Evolutionary conservation across 2,329 filamentous ascomycete species (phyloP).

Genomic region (Colletotrichum somersetense): DNA sequence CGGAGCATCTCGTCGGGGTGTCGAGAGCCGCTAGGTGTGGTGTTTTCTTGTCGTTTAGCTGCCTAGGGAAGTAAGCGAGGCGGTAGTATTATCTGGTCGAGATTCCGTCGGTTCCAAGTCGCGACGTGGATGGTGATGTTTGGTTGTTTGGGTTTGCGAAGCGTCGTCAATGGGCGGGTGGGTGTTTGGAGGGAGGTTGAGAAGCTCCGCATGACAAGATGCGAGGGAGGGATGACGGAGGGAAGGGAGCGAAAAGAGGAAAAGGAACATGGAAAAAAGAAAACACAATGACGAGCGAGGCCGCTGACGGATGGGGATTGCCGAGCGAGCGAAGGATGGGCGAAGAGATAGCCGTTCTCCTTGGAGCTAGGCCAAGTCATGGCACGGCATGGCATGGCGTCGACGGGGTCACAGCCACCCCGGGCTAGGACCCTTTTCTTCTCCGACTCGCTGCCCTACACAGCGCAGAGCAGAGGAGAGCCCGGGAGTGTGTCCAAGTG

Average conservation of each 20-base stretch:
- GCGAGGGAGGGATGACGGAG: not conserved
- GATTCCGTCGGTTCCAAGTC: not conserved
- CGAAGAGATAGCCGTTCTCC: not conserved
- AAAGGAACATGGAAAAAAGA: not conserved
- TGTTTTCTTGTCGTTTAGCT: not conserved
- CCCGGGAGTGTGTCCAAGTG: slow-evolving; percentile 3
- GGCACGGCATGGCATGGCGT: not conserved
- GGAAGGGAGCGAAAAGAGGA: not conserved
- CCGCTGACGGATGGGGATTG: slow-evolving; percentile 33
- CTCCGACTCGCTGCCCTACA: not conserved
- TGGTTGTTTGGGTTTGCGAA: not conserved
- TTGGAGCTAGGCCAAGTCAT: not conserved
- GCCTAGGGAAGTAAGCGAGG: not conserved
- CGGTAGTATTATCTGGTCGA: not conserved
- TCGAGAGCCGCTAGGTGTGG: not conserved
- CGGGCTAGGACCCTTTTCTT: slow-evolving; percentile 23
- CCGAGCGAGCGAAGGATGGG: slow-evolving; percentile 16
- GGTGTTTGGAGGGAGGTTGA: not conserved
- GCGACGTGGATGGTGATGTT: not conserved
- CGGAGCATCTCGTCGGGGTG: slow-evolving; percentile 60
- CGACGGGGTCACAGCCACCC: slow-evolving; percentile 33
- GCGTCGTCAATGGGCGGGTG: slow-evolving; percentile 23
- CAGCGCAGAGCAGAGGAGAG: not conserved
- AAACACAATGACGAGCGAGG: not conserved
- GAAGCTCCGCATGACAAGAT: not conserved